These are phyloP conservation scores for Diplogelasinospora grovesii DNA, from an alignment of 495 filamentous ascomycete genomes.

Conservation along the genomic window DNA sequence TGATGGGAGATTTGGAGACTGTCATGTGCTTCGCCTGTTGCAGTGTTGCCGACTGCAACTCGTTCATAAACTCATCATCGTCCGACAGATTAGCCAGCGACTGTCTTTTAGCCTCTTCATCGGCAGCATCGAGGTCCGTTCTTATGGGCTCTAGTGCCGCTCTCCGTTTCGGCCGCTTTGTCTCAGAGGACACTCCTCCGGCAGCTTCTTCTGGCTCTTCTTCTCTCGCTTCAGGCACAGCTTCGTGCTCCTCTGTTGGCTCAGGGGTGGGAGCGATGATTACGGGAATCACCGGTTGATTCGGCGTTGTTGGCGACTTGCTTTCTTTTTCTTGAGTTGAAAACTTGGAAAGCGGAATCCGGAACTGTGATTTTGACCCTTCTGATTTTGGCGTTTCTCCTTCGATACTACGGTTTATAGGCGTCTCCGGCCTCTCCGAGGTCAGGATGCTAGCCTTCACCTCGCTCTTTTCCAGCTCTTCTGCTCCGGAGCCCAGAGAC, in stretches of 20 bases:
- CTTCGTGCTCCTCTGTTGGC: conserved; percentile 1
- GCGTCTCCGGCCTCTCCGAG: too few relatives aligned
- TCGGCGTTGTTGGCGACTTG: conserved; percentile 9
- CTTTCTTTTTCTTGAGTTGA: conserved; percentile 38
- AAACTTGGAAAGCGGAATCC: conserved; percentile 44
- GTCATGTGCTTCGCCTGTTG: conserved; percentile 79
- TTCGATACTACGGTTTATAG: not conserved
- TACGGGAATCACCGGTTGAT: conserved; percentile 7
- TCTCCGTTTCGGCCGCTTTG: conserved; percentile 38
- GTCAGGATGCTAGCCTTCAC: too few relatives aligned
- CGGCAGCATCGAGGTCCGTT: conserved; percentile 32
- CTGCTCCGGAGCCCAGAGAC: too few relatives aligned
- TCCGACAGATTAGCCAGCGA: conserved; percentile 63
- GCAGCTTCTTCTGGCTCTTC: conserved; percentile 5
- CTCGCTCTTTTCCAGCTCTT: too few relatives aligned
- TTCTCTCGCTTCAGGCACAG: conserved; percentile 1
- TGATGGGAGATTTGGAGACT: conserved; percentile 79
- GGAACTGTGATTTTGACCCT: conserved; percentile 21
- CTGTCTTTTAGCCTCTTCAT: conserved; percentile 45
- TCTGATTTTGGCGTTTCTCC: conserved; percentile 4
- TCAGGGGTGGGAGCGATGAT: conserved; percentile 8
- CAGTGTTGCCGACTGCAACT: conserved; percentile 73
- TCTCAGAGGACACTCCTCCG: conserved; percentile 14
- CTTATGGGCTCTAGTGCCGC: conserved; percentile 50
- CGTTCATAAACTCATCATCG: conserved; percentile 85